These are phyloP conservation scores for Boletellus ananiceps DNA, from an alignment of 768 basidiomycete genomes.

Conservation along the genomic window DNA sequence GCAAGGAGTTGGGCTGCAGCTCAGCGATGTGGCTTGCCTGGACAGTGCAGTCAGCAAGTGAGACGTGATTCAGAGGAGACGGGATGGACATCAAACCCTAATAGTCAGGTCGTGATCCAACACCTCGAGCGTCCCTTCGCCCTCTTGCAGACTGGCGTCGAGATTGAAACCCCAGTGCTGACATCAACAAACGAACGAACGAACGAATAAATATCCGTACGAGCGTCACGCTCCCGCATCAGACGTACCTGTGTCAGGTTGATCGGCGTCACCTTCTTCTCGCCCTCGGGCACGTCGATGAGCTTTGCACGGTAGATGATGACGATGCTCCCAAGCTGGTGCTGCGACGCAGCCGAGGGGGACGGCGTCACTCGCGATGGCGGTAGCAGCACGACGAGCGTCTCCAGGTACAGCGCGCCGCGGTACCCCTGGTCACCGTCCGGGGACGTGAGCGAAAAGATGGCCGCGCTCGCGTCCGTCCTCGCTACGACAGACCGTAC, in stretches of 20 bases:
- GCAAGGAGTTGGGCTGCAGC: slow-evolving; percentile 44
- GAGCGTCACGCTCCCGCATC: background rate
- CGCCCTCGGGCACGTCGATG: slow-evolving; percentile 35
- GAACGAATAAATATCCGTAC: background rate
- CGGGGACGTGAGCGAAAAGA: slow-evolving; percentile 55
- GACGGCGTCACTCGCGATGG: slow-evolving; percentile 26
- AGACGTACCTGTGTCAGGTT: slow-evolving; percentile 67
- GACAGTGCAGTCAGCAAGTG: background rate
- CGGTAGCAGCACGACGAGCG: slow-evolving; percentile 45
- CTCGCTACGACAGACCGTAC: slow-evolving; percentile 37
- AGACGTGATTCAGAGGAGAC: background rate
- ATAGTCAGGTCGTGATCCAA: slow-evolving; percentile 45
- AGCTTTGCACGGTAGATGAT: slow-evolving; percentile 69
- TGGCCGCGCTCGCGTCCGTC: slow-evolving; percentile 34
- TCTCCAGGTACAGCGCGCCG: slow-evolving; percentile 58
- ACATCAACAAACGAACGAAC: background rate
- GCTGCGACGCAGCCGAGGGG: slow-evolving; percentile 32
- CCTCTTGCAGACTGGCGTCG: slow-evolving; percentile 55
- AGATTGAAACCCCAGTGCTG: slow-evolving; percentile 85
- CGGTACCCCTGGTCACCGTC: slow-evolving; percentile 72
- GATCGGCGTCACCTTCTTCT: slow-evolving; percentile 58
- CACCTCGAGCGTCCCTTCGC: slow-evolving; percentile 42
- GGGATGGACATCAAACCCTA: slow-evolving; percentile 23
- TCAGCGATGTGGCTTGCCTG: slow-evolving; percentile 55
- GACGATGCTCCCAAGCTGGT: slow-evolving; percentile 58